Evolutionary conservation across 352 stramenopile species (phyloP).

Genomic region (Elongisporangium undulatum): DNA sequence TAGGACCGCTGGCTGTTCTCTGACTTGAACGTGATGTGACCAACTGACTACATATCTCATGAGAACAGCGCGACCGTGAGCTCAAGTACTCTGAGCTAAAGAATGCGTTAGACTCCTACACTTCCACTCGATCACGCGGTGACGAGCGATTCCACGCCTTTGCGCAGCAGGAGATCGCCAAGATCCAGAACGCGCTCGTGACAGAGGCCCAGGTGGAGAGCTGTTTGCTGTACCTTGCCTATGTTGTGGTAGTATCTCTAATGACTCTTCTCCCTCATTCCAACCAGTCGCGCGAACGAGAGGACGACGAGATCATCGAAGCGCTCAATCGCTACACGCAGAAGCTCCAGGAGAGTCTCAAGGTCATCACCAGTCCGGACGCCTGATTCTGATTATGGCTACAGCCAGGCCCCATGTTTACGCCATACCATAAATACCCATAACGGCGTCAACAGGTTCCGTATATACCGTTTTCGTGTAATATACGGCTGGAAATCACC

Average conservation of each 20-base stretch:
- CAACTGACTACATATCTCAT: neutral
- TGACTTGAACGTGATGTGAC: neutral
- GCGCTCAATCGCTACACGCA: slow-evolving; percentile 91
- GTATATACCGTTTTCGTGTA: neutral
- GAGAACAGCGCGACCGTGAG: slow-evolving; percentile 15
- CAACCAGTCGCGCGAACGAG: slow-evolving; percentile 65
- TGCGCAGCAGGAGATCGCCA: slow-evolving; percentile 64
- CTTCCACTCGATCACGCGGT: slow-evolving; percentile 59
- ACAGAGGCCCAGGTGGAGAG: slow-evolving; percentile 59
- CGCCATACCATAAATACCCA: neutral
- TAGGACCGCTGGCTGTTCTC: slow-evolving; percentile 8
- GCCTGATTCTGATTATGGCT: slow-evolving; percentile 20
- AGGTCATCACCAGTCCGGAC: slow-evolving; percentile 87
- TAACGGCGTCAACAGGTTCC: neutral
- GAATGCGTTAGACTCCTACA: slow-evolving; percentile 63
- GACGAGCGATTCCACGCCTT: slow-evolving; percentile 76
- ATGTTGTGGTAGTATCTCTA: neutral
- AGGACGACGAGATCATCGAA: slow-evolving; percentile 93
- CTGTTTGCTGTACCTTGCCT: neutral
- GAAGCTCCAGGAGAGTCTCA: slow-evolving; percentile 92
- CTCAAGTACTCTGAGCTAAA: slow-evolving; percentile 70
- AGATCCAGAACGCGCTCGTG: slow-evolving; percentile 75
- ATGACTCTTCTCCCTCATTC: neutral
- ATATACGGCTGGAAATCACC: neutral
- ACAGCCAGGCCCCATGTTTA: neutral